phyloP scores from a whole-genome alignment of 2,329 filamentous ascomycete genomes.

The Calonectria henricotiae region DNA sequence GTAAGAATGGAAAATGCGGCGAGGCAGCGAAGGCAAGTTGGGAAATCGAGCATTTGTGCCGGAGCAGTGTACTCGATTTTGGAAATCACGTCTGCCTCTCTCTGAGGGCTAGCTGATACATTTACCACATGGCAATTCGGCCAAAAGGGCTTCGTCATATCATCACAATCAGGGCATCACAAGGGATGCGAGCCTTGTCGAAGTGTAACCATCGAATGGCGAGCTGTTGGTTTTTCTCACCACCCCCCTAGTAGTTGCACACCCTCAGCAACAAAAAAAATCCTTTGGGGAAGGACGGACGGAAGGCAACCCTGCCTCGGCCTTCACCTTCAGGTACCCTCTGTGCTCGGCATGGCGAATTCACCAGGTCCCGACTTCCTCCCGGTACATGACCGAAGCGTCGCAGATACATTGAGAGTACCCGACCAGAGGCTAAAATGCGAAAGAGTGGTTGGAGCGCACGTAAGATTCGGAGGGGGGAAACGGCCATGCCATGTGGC shows the following conservation, averaged over 20 bases:
- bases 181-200: constrained; percentile 2
- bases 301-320: constrained; percentile 35
- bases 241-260: constrained; percentile 43
- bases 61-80: not conserved
- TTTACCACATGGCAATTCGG: not conserved
- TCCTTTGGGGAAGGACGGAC: constrained; percentile 51
- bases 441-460: constrained; percentile 32
- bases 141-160: constrained; percentile 16
- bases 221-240: constrained; percentile 39
- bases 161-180: constrained; percentile 7
- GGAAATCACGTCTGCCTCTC: not conserved
- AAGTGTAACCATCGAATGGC: constrained; percentile 29
- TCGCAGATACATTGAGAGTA: constrained; percentile 37
- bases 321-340: constrained; percentile 9
- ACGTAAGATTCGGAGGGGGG: not conserved
- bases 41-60: not conserved
- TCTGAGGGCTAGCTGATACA: not conserved
- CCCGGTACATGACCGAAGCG: constrained; percentile 43
- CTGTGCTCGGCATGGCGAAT: constrained; percentile 17
- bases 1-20: constrained; percentile 24
- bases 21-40: constrained; percentile 14
- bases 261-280: constrained; percentile 45
- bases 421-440: constrained; percentile 21
- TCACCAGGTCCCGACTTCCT: constrained; percentile 41
- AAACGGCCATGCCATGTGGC: constrained; percentile 17